These are phyloP conservation scores for Bimuria novae-zelandiae DNA, from an alignment of 2,329 filamentous ascomycete genomes.

Conservation along the genomic window DNA sequence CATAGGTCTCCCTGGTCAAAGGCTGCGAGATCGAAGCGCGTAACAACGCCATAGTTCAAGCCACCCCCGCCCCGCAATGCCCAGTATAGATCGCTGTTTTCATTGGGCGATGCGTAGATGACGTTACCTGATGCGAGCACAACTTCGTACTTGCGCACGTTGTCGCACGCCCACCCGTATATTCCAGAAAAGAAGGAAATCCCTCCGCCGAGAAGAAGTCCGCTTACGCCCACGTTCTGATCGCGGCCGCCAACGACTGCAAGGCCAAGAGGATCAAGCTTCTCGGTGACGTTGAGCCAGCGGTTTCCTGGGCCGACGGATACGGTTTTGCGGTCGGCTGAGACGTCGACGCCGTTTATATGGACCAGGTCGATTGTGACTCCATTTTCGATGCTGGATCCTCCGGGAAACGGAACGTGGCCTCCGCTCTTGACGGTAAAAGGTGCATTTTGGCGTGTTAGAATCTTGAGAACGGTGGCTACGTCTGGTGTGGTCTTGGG, in stretches of 20 bases:
- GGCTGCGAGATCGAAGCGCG: conserved; percentile 16
- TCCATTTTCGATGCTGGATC: conserved; percentile 48
- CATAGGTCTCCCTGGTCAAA: conserved; percentile 9
- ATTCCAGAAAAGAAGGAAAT: conserved; percentile 36
- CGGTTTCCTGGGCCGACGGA: conserved; percentile 39
- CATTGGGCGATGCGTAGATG: conserved; percentile 17
- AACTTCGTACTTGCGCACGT: conserved; percentile 34
- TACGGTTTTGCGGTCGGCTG: conserved; percentile 30
- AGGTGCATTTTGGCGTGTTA: conserved; percentile 19
- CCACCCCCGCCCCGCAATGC: conserved; percentile 34
- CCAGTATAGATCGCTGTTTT: conserved; percentile 45
- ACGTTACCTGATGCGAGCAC: conserved; percentile 33
- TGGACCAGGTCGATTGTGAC: conserved; percentile 50
- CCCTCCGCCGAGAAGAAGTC: conserved; percentile 26
- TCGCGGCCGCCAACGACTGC: conserved; percentile 38
- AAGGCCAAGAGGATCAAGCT: conserved; percentile 29
- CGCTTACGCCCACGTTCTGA: neutral
- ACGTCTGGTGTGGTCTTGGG: neutral
- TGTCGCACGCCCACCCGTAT: conserved; percentile 39
- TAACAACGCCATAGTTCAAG: neutral
- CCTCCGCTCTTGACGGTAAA: conserved; percentile 54
- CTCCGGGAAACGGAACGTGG: conserved; percentile 47
- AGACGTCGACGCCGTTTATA: conserved; percentile 33
- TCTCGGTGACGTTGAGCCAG: conserved; percentile 44
- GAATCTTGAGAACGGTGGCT: neutral